Evolutionary conservation across 352 stramenopile species (phyloP).

Genomic region (Phytophthora litchii): DNA sequence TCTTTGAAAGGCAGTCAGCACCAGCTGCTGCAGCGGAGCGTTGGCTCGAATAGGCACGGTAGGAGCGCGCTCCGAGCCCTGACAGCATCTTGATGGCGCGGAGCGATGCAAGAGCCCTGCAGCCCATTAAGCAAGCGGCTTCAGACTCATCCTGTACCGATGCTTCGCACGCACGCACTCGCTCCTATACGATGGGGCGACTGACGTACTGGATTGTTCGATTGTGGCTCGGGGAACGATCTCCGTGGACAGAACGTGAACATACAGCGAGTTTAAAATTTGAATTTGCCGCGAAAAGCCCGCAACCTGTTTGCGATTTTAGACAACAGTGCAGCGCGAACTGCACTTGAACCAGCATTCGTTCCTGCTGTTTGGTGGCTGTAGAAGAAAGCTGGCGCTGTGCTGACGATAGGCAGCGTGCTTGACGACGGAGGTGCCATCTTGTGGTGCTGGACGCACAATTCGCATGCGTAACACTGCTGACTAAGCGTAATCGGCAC

Average conservation of each 20-base stretch:
- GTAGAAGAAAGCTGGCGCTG: neutral
- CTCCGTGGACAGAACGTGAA: conserved; percentile 14
- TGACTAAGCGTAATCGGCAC: neutral
- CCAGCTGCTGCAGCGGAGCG: conserved; percentile 25
- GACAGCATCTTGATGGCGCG: conserved; percentile 3
- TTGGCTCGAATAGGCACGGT: conserved; percentile 31
- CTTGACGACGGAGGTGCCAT: neutral
- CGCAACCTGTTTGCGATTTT: no score
- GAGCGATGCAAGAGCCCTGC: neutral
- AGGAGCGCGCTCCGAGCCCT: conserved; percentile 5
- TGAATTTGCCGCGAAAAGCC: conserved; percentile 15
- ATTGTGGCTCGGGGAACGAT: conserved; percentile 37
- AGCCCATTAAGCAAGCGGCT: conserved; percentile 10
- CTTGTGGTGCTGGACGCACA: neutral
- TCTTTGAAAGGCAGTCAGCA: conserved; percentile 10
- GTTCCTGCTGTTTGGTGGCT: no score
- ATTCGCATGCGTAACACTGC: neutral
- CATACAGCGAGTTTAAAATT: conserved; percentile 5
- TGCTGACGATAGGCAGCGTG: neutral
- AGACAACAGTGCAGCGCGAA: neutral
- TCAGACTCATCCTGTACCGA: conserved; percentile 22
- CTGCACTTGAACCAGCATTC: no score
- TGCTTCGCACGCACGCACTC: conserved; percentile 31
- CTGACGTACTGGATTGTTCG: conserved; percentile 45
- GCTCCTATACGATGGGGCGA: conserved; percentile 45